These are phyloP conservation scores for Rehmannia glutinosa DNA, from an alignment of 257 asterid genomes.

Conservation along the genomic window DNA sequence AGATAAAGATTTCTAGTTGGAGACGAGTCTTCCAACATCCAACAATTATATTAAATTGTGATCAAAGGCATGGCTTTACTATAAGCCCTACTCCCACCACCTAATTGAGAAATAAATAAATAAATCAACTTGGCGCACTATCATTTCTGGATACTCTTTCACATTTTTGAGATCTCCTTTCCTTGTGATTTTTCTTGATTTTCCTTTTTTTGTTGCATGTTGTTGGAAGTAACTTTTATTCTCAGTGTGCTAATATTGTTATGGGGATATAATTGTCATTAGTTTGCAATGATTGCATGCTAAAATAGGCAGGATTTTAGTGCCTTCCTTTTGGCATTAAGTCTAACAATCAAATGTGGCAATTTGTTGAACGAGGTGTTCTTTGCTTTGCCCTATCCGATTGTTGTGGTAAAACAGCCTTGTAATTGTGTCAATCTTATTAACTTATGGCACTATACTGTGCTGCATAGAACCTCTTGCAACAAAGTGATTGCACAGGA, in stretches of 20 bases:
- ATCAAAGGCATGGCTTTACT: not conserved
- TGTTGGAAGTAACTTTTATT: not conserved
- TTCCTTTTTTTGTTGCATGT: not conserved
- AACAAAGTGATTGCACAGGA: constrained; percentile 2
- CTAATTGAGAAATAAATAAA: not conserved
- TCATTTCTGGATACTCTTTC: not conserved
- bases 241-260: not conserved
- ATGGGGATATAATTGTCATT: not conserved
- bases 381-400: not conserved
- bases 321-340: not conserved
- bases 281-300: not conserved
- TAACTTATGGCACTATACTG: not conserved
- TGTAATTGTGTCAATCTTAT: not conserved
- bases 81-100: not conserved
- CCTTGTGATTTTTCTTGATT: not conserved
- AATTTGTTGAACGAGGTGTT: not conserved
- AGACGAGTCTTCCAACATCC: no score
- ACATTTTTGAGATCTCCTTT: not conserved
- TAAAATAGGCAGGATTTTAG: constrained; percentile 7
- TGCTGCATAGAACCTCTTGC: not conserved
- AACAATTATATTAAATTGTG: no score
- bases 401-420: not conserved
- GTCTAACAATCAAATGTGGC: not conserved
- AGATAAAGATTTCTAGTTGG: not conserved
- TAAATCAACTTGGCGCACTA: not conserved